These are phyloP conservation scores for Penicillium sp. DNA, from an alignment of 2,329 filamentous ascomycete species.

Conservation along the genomic window DNA sequence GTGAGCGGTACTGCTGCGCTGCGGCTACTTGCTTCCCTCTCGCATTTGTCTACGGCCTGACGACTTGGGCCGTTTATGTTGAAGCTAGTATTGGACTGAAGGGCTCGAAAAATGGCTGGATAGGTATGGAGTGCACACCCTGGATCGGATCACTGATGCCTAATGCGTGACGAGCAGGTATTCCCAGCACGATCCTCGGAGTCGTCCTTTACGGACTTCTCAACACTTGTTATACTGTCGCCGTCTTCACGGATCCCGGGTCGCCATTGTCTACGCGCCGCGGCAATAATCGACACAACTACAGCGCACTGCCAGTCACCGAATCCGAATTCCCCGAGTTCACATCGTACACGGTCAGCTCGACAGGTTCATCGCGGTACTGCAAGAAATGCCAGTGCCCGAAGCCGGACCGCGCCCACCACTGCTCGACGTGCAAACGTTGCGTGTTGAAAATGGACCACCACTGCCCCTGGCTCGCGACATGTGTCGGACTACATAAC, in stretches of 20 bases:
- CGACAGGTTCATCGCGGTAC: conserved; percentile 77
- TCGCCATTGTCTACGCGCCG: conserved; percentile 47
- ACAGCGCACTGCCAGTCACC: conserved; percentile 74
- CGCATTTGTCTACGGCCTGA: conserved; percentile 78
- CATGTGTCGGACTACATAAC: conserved; percentile 87
- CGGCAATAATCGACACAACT: conserved; percentile 43
- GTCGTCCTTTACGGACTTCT: conserved; percentile 69
- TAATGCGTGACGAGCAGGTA: conserved; percentile 23
- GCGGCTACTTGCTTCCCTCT: conserved; percentile 80
- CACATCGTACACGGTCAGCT: conserved; percentile 85
- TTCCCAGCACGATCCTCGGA: conserved; percentile 56
- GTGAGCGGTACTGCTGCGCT: conserved; percentile 79
- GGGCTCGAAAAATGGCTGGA: conserved; percentile 47
- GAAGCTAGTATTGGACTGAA: conserved; percentile 65
- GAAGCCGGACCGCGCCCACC: conserved; percentile 93
- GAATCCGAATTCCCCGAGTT: conserved; percentile 58
- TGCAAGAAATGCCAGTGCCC: conserved; percentile 96
- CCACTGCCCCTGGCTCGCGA: conserved; percentile 96
- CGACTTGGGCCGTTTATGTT: conserved; percentile 92
- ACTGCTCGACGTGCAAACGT: conserved; percentile 89
- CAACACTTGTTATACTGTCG: conserved; percentile 84
- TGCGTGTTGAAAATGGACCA: conserved; percentile 99
- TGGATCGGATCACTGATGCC: background rate
- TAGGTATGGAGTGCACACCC: conserved; percentile 27
- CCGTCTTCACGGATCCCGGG: conserved; percentile 88